These are phyloP conservation scores for Trichoderma parareesei DNA, from an alignment of 495 filamentous ascomycete species.

Conservation along the genomic window DNA sequence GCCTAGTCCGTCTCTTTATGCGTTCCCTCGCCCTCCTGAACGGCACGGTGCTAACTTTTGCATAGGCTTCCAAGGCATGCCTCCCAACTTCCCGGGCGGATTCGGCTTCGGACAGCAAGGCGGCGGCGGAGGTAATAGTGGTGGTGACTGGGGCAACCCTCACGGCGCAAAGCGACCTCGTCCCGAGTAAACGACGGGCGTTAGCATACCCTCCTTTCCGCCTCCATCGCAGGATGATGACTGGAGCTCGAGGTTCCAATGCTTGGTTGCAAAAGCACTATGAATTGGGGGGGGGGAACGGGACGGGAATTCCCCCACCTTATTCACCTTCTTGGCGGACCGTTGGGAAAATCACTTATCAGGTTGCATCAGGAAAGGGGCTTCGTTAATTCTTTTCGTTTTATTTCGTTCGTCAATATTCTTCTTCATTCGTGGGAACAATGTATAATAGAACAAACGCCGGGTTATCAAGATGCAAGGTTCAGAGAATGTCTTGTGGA, in stretches of 20 bases:
- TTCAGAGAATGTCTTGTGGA: neutral
- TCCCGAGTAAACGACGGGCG: slow-evolving; percentile 23
- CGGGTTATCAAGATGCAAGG: neutral
- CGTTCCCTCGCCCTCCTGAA: neutral
- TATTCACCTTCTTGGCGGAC: neutral
- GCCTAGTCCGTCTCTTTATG: neutral
- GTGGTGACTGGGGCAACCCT: slow-evolving; percentile 61
- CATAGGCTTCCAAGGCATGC: slow-evolving; percentile 58
- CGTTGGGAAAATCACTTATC: neutral
- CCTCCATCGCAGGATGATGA: neutral
- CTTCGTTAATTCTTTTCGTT: neutral
- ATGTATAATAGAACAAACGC: slow-evolving; percentile 8
- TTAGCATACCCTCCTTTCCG: neutral
- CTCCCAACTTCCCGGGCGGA: slow-evolving; percentile 68
- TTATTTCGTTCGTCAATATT: neutral
- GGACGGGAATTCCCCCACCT: neutral
- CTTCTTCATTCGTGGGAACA: neutral
- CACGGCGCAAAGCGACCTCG: slow-evolving; percentile 76
- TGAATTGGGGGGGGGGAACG: neutral
- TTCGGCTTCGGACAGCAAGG: slow-evolving; percentile 62
- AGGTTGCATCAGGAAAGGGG: neutral
- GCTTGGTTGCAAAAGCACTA: neutral
- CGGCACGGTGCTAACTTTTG: slow-evolving; percentile 6
- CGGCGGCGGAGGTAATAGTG: slow-evolving; percentile 27
- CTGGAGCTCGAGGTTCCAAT: neutral